These are phyloP conservation scores for Lentinula guzmanii DNA, from an alignment of 768 basidiomycete genomes.

Conservation along the genomic window DNA sequence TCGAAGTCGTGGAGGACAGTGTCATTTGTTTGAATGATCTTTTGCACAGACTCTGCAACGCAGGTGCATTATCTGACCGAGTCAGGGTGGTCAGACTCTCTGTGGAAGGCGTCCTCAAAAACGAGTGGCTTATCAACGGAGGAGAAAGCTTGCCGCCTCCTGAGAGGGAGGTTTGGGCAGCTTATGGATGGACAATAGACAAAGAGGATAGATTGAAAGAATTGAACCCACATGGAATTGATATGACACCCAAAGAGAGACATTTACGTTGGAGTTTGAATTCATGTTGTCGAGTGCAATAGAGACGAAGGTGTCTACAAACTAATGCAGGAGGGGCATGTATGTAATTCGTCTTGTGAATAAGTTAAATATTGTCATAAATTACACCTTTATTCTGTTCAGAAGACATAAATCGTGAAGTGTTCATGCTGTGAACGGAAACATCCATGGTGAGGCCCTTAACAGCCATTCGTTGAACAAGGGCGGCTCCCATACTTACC, in stretches of 20 bases:
- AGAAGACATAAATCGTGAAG: background rate
- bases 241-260: background rate
- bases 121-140: background rate
- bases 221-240: background rate
- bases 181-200: background rate
- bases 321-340: too few species aligned
- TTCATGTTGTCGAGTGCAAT: background rate
- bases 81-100: background rate
- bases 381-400: background rate
- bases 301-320: background rate
- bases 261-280: background rate
- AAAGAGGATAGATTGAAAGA: background rate
- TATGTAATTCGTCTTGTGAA: background rate
- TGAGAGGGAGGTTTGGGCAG: background rate
- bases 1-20: background rate
- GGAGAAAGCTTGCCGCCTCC: background rate
- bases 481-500: background rate
- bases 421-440: background rate
- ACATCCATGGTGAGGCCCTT: background rate
- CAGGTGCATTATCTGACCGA: slow-evolving; percentile 1
- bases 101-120: background rate
- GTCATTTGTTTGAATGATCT: background rate
- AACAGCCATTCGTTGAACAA: background rate
- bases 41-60: background rate
- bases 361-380: background rate